These are phyloP conservation scores for Neobulgaria alba DNA, from an alignment of 2,329 filamentous ascomycete species.

Conservation along the genomic window DNA sequence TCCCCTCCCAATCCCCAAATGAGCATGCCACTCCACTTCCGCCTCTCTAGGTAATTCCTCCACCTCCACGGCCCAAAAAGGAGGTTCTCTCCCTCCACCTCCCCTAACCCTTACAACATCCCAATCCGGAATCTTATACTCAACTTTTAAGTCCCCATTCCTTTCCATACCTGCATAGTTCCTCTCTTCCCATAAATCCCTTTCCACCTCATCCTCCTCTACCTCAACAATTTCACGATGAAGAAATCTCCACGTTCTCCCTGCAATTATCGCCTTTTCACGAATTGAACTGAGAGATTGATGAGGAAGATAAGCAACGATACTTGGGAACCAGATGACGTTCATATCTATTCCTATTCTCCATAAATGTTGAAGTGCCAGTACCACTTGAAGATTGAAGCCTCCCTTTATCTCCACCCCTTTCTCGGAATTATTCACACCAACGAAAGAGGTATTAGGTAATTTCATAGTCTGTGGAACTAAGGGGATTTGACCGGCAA, in stretches of 20 bases:
- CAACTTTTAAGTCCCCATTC: conserved; percentile 14
- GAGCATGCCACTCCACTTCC: conserved; percentile 75
- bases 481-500: conserved; percentile 89
- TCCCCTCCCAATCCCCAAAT: conserved; percentile 44
- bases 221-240: conserved; percentile 10
- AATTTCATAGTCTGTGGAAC: conserved; percentile 70
- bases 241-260: conserved; percentile 37
- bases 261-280: conserved; percentile 35
- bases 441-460: conserved; percentile 24
- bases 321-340: conserved; percentile 67
- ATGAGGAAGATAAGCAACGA: conserved; percentile 62
- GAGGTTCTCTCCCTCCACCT: conserved; percentile 37
- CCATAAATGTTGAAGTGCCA: conserved; percentile 85
- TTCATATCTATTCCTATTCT: conserved; percentile 66
- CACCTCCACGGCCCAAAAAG: conserved; percentile 69
- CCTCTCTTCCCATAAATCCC: conserved; percentile 62
- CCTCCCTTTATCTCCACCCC: neutral
- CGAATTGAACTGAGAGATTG: conserved; percentile 7
- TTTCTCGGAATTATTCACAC: conserved; percentile 16
- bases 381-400: conserved; percentile 50
- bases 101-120: conserved; percentile 30
- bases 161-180: conserved; percentile 42
- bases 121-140: conserved; percentile 42
- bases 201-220: conserved; percentile 37
- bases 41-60: conserved; percentile 65